Evolutionary conservation across 805 yeast genomes (phyloP).

Genomic region (Huiozyma naganishii): DNA sequence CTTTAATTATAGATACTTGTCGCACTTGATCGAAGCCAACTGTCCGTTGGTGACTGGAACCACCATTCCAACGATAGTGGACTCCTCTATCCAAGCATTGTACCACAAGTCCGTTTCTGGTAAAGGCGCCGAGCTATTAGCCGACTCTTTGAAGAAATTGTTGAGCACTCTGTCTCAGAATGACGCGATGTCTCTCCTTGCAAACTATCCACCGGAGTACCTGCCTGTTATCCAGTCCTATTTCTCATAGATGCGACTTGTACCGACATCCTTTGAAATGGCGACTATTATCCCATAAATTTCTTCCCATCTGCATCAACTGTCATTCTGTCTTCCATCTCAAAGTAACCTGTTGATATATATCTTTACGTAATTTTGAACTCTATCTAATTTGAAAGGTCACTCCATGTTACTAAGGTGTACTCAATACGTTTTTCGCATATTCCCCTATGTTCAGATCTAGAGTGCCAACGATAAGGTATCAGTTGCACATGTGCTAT

Average conservation of each 20-base stretch:
- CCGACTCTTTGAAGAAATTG: constrained; percentile 50
- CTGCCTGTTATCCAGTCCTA: constrained; percentile 50
- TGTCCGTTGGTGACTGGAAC: constrained; percentile 45
- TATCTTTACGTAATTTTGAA: no score
- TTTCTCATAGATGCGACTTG: constrained; percentile 30
- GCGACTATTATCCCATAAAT: background rate
- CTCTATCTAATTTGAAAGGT: no score
- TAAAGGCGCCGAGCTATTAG: constrained; percentile 55
- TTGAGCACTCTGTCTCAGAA: constrained; percentile 56
- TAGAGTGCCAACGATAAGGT: no score
- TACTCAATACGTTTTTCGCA: no score
- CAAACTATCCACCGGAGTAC: constrained; percentile 50
- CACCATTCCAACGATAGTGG: constrained; percentile 52
- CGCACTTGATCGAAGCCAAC: constrained; percentile 56
- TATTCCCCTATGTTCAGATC: no score
- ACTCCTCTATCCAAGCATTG: constrained; percentile 63
- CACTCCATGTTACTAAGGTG: no score
- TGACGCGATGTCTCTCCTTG: constrained; percentile 55
- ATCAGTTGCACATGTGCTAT: no score
- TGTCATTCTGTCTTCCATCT: background rate
- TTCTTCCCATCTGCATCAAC: background rate
- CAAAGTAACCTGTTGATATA: no score
- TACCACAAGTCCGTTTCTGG: constrained; percentile 58
- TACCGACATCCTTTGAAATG: background rate
- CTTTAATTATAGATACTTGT: constrained; percentile 64